phyloP scores from a whole-genome alignment of 2,329 filamentous ascomycete genomes.

The Ophioceras dolichostomum region DNA sequence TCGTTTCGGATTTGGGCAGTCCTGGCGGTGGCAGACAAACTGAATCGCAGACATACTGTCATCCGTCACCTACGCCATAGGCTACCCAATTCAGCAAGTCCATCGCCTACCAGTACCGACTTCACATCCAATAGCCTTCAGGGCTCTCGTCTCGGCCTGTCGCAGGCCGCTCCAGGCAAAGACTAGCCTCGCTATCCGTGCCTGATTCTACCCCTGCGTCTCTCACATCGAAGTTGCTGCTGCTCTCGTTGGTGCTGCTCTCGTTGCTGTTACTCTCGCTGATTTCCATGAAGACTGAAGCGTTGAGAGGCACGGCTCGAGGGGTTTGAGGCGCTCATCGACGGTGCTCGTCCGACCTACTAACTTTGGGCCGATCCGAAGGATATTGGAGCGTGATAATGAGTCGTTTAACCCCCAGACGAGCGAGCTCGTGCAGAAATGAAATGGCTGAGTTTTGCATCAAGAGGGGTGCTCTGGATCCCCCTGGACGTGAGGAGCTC shows the following conservation, averaged over 20 bases:
- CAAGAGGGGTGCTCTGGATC: too few species aligned
- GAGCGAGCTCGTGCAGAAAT: too few species aligned
- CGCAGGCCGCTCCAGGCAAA: neutral
- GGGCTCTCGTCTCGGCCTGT: neutral
- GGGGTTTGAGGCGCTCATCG: neutral
- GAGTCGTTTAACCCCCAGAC: too few species aligned
- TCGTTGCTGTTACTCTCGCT: too few species aligned
- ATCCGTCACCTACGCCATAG: neutral
- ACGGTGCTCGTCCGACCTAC: too few species aligned
- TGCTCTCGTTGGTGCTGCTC: too few species aligned
- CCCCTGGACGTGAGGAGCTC: too few species aligned
- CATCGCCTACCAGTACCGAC: neutral
- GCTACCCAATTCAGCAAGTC: neutral
- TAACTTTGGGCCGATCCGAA: too few species aligned
- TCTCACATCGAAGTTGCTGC: neutral
- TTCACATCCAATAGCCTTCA: neutral
- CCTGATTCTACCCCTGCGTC: neutral
- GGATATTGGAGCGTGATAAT: too few species aligned
- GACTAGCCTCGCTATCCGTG: neutral
- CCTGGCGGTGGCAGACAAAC: neutral
- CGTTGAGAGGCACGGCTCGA: neutral
- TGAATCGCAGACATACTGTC: neutral
- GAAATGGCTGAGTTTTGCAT: too few species aligned
- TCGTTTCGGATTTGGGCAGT: neutral
- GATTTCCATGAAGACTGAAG: neutral